phyloP scores from a whole-genome alignment of 441 rosid species.

The Syzygium malaccense region DNA sequence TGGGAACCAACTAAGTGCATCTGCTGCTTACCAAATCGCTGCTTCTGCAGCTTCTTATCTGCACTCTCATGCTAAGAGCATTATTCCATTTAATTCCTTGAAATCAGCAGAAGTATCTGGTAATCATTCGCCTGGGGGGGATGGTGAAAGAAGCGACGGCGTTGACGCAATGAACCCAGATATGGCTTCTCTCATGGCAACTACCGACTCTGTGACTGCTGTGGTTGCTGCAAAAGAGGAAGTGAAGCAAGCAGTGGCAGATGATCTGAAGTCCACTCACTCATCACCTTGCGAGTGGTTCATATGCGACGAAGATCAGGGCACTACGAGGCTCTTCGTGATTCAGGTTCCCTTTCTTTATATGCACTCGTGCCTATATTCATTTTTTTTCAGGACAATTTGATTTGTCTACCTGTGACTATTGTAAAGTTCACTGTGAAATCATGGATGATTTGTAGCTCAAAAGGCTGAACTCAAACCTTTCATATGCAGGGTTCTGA shows the following conservation, averaged over 20 bases:
- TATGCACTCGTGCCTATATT: background rate
- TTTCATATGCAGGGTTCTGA: constrained; percentile 69
- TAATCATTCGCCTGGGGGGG: constrained; percentile 11
- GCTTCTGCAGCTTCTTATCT: constrained; percentile 90
- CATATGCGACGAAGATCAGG: constrained; percentile 75
- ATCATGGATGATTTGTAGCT: background rate
- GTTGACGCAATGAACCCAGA: constrained; percentile 28
- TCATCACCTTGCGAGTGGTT: constrained; percentile 95
- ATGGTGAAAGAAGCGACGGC: constrained; percentile 7
- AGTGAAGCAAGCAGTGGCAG: constrained; percentile 95
- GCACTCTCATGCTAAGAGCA: constrained; percentile 58
- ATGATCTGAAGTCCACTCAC: constrained; percentile 62
- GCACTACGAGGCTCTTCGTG: constrained; percentile 70
- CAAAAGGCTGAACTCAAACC: background rate
- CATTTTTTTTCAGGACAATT: background rate
- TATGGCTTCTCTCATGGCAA: constrained; percentile 66
- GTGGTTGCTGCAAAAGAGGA: constrained; percentile 95
- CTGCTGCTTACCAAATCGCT: constrained; percentile 74
- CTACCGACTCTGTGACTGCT: constrained; percentile 92
- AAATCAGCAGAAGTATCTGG: constrained; percentile 14
- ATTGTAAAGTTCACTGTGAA: background rate
- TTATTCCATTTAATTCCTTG: constrained; percentile 55
- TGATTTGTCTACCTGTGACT: background rate
- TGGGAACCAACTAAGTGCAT: constrained; percentile 40
- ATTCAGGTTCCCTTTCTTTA: constrained; percentile 54